phyloP scores from a whole-genome alignment of 129 eudicot species.

The Centrapalus pauciflorus region DNA sequence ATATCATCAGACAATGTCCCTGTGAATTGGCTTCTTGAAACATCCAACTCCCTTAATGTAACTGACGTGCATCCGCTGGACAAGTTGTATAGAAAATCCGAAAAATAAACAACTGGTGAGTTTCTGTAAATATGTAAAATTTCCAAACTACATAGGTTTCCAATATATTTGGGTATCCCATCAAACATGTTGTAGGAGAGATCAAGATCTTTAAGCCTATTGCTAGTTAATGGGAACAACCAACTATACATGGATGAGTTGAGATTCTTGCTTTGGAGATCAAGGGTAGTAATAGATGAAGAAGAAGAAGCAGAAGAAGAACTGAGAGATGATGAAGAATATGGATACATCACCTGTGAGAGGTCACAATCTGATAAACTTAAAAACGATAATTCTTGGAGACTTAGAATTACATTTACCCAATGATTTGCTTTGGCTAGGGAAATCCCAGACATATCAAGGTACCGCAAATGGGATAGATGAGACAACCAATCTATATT shows the following conservation, averaged over 20 bases:
- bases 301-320: no score
- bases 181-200: background rate
- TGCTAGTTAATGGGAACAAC: no score
- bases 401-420: background rate
- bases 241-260: no score
- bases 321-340: background rate
- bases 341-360: background rate
- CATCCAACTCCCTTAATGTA: background rate
- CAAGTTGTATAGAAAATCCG: no score
- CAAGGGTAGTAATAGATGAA: background rate
- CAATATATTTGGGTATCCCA: background rate
- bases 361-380: background rate
- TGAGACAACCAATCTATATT: background rate
- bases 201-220: no score
- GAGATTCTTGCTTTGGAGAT: no score
- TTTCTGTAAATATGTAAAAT: background rate
- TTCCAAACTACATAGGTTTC: background rate
- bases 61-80: background rate
- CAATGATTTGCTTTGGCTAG: background rate
- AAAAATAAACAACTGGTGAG: no score
- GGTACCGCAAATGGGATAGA: background rate
- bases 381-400: background rate
- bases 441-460: no score
- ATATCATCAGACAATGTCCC: background rate
- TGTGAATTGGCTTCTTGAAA: background rate